Percentiles rank a stretch among this genome's conserved stretches.
Evolutionary conservation across 2,329 filamentous ascomycete species (phyloP).

Genomic region (Chrysoporthe deuterocubensis): DNA sequence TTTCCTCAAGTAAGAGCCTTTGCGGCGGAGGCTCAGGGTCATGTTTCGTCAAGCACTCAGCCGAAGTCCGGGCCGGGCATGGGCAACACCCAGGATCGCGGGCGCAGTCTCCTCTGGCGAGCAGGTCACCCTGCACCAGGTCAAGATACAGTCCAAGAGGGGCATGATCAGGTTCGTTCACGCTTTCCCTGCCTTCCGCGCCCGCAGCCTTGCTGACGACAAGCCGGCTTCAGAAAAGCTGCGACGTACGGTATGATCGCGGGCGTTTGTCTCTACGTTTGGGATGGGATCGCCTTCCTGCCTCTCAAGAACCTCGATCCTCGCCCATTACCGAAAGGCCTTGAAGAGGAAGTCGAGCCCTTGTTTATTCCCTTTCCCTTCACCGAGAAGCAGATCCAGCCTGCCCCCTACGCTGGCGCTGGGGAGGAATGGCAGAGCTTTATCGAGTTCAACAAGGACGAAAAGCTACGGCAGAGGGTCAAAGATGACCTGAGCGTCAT

Average conservation of each 20-base stretch:
- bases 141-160: constrained; percentile 12
- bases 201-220: background rate
- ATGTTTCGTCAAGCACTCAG: constrained; percentile 26
- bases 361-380: constrained; percentile 67
- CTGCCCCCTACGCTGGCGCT: constrained; percentile 55
- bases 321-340: constrained; percentile 38
- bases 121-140: constrained; percentile 17
- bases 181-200: background rate
- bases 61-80: constrained; percentile 23
- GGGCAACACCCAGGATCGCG: constrained; percentile 13
- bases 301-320: constrained; percentile 49
- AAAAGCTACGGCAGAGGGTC: constrained; percentile 50
- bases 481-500: constrained; percentile 51
- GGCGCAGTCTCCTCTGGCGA: constrained; percentile 18
- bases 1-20: no score
- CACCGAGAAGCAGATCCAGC: constrained; percentile 53
- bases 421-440: constrained; percentile 70
- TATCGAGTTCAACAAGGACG: constrained; percentile 60
- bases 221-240: constrained; percentile 8
- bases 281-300: constrained; percentile 49
- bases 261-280: constrained; percentile 48
- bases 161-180: constrained; percentile 12
- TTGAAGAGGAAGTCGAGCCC: constrained; percentile 49
- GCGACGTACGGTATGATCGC: constrained; percentile 33
- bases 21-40: background rate